Conservation (phyloP, 371 early-diverging fungal genomes). For the Entomophthora muscae region DNA sequence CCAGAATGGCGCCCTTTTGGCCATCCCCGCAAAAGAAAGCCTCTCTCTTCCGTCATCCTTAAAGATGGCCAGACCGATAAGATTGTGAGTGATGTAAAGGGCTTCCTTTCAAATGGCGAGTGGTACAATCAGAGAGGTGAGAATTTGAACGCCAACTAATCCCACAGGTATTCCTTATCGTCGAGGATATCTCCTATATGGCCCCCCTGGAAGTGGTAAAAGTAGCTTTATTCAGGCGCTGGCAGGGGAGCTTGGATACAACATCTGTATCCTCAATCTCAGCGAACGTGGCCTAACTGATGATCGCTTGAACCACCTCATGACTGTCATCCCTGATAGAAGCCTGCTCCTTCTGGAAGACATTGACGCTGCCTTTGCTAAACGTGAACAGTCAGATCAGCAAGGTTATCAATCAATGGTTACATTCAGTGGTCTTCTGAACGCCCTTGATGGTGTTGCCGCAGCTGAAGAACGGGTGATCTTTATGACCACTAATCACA, state of each 20-base stretch:
- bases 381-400: conserved; percentile 32
- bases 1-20: conserved; percentile 97
- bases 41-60: conserved; percentile 73
- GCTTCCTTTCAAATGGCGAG: conserved; percentile 70
- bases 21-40: conserved; percentile 64
- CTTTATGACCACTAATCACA: conserved; percentile 99
- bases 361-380: conserved; percentile 94
- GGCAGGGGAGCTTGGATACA: conserved; percentile 92
- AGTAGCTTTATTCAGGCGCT: conserved; percentile 96
- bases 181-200: conserved; percentile 93
- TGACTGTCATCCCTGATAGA: conserved; percentile 88
- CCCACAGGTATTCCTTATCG: conserved; percentile 82
- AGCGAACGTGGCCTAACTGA: conserved; percentile 89
- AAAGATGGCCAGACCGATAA: conserved; percentile 53
- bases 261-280: conserved; percentile 90
- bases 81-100: conserved; percentile 65
- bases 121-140: conserved; percentile 90
- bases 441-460: conserved; percentile 98
- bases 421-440: conserved; percentile 96
- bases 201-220: conserved; percentile 99
- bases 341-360: conserved; percentile 97
- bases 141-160: neutral
- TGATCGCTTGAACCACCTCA: conserved; percentile 82
- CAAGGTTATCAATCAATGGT: conserved; percentile 80
- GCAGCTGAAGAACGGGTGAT: conserved; percentile 94